Conservation (phyloP, 257 asterid species). For the Knoxia roxburghii region DNA sequence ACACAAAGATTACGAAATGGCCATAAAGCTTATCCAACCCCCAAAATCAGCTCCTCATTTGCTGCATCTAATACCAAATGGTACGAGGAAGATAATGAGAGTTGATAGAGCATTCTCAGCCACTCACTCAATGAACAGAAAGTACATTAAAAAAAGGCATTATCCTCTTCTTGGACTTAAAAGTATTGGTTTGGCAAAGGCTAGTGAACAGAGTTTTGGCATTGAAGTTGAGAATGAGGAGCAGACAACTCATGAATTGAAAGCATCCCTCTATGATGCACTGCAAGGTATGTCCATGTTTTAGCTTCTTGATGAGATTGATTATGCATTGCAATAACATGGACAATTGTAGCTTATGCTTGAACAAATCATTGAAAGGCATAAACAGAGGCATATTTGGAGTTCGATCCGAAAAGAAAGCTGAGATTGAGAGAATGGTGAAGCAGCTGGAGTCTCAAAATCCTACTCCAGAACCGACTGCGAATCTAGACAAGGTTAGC, state of each 20-base stretch:
- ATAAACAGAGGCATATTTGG: conserved; percentile 90
- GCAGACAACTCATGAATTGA: conserved; percentile 30
- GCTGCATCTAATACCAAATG: conserved; percentile 33
- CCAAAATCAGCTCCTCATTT: conserved; percentile 41
- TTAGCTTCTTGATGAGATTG: neutral
- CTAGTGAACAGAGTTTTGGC: conserved; percentile 34
- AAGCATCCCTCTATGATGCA: conserved; percentile 42
- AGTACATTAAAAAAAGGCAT: conserved; percentile 27
- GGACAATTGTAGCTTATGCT: too few species aligned
- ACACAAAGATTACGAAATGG: conserved; percentile 26
- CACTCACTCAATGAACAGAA: conserved; percentile 21
- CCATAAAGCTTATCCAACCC: conserved; percentile 45
- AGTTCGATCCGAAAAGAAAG: conserved; percentile 48
- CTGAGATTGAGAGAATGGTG: conserved; percentile 52
- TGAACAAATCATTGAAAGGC: too few species aligned
- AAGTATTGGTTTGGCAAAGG: conserved; percentile 25
- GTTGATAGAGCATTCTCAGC: conserved; percentile 27
- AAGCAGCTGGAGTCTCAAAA: conserved; percentile 64
- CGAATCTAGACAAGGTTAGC: conserved; percentile 58
- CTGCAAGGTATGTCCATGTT: conserved; percentile 42
- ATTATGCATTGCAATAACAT: too few species aligned
- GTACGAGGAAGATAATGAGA: conserved; percentile 28
- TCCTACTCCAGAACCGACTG: conserved; percentile 76
- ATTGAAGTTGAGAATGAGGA: conserved; percentile 22
- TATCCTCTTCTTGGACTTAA: conserved; percentile 20